Conservation (phyloP, 306 rosid species). For the Fragaria vesca region DNA sequence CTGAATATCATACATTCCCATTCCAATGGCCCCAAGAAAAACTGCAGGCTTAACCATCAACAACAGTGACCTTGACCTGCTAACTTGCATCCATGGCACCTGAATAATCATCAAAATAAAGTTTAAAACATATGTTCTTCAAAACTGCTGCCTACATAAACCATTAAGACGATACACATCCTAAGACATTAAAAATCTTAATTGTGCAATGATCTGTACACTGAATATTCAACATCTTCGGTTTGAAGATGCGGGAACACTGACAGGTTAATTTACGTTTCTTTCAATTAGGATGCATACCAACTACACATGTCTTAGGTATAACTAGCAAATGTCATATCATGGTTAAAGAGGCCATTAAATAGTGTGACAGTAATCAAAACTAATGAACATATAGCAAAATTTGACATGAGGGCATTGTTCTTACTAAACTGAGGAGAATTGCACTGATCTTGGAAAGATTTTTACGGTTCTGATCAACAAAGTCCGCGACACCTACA, state of each 20-base stretch:
- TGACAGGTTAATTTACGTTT: neutral
- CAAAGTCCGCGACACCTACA: slow-evolving; percentile 68
- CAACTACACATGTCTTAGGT: neutral
- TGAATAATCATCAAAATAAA: slow-evolving; percentile 34
- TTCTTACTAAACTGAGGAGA: slow-evolving; percentile 73
- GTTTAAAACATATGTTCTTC: slow-evolving; percentile 22
- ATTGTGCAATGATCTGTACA: neutral
- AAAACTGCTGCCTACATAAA: neutral
- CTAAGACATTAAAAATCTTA: neutral
- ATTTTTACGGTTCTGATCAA: slow-evolving; percentile 68
- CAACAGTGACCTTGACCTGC: slow-evolving; percentile 78
- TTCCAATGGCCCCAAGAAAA: slow-evolving; percentile 84
- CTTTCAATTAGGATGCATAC: neutral
- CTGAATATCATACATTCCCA: slow-evolving; percentile 65
- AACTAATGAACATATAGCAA: slow-evolving; percentile 6
- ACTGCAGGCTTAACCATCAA: slow-evolving; percentile 74
- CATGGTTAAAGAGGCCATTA: neutral
- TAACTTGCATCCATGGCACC: slow-evolving; percentile 98
- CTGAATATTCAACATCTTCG: neutral
- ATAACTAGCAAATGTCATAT: neutral
- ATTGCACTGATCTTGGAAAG: slow-evolving; percentile 67
- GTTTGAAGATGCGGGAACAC: neutral
- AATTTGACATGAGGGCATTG: slow-evolving; percentile 19
- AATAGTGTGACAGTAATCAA: neutral
- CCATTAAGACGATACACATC: neutral